Evolutionary conservation across 768 basidiomycete genomes (phyloP).

Genomic region (Tulasnella sp.): DNA sequence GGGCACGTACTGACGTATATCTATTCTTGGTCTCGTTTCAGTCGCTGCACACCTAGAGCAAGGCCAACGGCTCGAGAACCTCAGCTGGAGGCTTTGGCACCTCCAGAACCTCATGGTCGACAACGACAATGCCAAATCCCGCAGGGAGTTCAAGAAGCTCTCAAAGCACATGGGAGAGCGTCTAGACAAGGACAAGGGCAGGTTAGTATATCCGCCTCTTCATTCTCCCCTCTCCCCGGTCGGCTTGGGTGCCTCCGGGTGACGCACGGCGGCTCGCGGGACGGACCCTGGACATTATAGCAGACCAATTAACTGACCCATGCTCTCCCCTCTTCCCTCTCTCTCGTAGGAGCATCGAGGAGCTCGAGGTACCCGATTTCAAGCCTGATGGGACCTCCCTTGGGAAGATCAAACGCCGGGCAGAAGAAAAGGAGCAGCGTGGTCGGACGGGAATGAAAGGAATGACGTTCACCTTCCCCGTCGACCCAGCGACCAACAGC

Average conservation of each 20-base stretch:
- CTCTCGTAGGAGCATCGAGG: constrained; percentile 61
- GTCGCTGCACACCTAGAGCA: constrained; percentile 78
- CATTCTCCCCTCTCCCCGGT: neutral
- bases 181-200: constrained; percentile 85
- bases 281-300: neutral
- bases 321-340: neutral
- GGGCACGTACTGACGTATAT: constrained; percentile 19
- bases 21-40: constrained; percentile 22
- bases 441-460: constrained; percentile 55
- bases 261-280: neutral
- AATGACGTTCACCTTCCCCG: constrained; percentile 85
- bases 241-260: neutral
- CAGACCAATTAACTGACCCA: neutral
- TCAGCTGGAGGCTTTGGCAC: constrained; percentile 89
- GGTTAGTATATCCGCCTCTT: constrained; percentile 43
- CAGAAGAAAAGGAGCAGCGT: constrained; percentile 70
- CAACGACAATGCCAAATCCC: constrained; percentile 78
- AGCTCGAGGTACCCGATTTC: constrained; percentile 77
- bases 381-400: constrained; percentile 62
- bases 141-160: constrained; percentile 84
- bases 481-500: constrained; percentile 50
- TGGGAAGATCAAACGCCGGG: constrained; percentile 72
- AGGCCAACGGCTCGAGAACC: constrained; percentile 82
- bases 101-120: constrained; percentile 88
- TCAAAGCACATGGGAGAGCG: constrained; percentile 86